phyloP scores from a whole-genome alignment of 495 filamentous ascomycete genomes.

The Talaromyces stipitatus region DNA sequence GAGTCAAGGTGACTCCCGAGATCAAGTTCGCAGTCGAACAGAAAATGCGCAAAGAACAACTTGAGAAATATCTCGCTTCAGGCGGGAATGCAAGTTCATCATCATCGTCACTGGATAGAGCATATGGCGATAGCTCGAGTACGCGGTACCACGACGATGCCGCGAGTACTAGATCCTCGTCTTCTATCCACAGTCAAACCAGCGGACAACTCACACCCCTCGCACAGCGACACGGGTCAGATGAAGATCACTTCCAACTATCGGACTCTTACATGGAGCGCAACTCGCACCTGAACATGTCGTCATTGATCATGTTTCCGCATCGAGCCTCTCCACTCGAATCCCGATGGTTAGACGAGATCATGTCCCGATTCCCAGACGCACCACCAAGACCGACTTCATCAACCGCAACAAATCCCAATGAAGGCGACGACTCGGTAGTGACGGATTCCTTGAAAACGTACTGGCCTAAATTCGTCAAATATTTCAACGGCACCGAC shows the following conservation, averaged over 20 bases:
- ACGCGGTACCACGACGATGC: slow-evolving; percentile 15
- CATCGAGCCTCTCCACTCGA: slow-evolving; percentile 53
- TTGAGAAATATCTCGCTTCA: slow-evolving; percentile 34
- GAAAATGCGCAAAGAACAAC: slow-evolving; percentile 35
- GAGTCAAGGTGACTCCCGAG: slow-evolving; percentile 52
- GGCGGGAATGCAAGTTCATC: slow-evolving; percentile 12
- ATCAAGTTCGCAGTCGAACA: slow-evolving; percentile 42
- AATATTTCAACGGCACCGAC: slow-evolving; percentile 82
- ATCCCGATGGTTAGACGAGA: slow-evolving; percentile 65
- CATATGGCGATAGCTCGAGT: slow-evolving; percentile 2
- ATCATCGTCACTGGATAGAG: slow-evolving; percentile 9
- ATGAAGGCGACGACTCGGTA: slow-evolving; percentile 37
- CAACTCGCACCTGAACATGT: slow-evolving; percentile 29
- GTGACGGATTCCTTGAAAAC: slow-evolving; percentile 46
- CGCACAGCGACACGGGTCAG: slow-evolving; percentile 21
- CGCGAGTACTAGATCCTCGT: slow-evolving; percentile 30
- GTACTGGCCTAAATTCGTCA: slow-evolving; percentile 49
- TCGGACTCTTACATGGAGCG: slow-evolving; percentile 33
- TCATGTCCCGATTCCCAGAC: slow-evolving; percentile 50
- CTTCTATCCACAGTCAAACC: slow-evolving; percentile 32
- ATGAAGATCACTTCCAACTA: slow-evolving; percentile 20
- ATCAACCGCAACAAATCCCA: slow-evolving; percentile 22
- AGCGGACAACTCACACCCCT: slow-evolving; percentile 34
- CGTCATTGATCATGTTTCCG: slow-evolving; percentile 43
- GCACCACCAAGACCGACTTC: slow-evolving; percentile 20